These are phyloP conservation scores for Carallia brachiata DNA, from an alignment of 345 rosid genomes.

Conservation along the genomic window DNA sequence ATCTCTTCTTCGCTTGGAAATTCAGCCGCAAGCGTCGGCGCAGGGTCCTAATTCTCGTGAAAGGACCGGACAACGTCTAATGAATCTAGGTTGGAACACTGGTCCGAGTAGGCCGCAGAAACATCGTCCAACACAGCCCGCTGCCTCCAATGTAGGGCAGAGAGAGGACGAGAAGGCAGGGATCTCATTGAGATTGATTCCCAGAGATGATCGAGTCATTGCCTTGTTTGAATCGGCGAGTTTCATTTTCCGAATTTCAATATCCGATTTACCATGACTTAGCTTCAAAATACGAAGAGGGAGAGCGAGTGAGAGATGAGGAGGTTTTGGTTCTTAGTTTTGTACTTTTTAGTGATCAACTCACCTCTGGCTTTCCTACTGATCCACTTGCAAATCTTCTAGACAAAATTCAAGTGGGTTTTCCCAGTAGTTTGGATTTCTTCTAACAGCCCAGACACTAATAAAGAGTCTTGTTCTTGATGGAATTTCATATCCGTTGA, in stretches of 20 bases:
- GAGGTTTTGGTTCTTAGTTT: not conserved
- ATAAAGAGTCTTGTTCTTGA: too few species aligned
- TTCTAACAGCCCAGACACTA: too few species aligned
- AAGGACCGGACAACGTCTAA: conserved; percentile 57
- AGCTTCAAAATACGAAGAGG: not conserved
- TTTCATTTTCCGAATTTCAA: conserved; percentile 21
- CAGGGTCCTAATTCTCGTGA: conserved; percentile 62
- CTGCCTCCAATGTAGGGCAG: not conserved
- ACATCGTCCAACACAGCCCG: too few species aligned
- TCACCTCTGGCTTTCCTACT: too few species aligned
- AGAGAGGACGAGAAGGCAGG: conserved; percentile 48
- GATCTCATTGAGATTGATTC: conserved; percentile 97
- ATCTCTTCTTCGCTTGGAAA: conserved; percentile 32
- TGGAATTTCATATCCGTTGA: too few species aligned
- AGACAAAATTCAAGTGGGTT: too few species aligned
- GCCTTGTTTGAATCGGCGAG: conserved; percentile 17
- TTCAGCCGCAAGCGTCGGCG: conserved; percentile 25
- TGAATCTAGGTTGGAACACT: conserved; percentile 35
- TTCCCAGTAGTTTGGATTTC: too few species aligned
- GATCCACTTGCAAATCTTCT: too few species aligned
- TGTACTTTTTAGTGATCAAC: too few species aligned
- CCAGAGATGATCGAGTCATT: conserved; percentile 58
- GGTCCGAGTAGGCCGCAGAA: not conserved
- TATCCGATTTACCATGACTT: not conserved
- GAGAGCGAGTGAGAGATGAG: not conserved